phyloP scores from a whole-genome alignment of 306 rosid genomes.

The Chamaecrista fasciculata region DNA sequence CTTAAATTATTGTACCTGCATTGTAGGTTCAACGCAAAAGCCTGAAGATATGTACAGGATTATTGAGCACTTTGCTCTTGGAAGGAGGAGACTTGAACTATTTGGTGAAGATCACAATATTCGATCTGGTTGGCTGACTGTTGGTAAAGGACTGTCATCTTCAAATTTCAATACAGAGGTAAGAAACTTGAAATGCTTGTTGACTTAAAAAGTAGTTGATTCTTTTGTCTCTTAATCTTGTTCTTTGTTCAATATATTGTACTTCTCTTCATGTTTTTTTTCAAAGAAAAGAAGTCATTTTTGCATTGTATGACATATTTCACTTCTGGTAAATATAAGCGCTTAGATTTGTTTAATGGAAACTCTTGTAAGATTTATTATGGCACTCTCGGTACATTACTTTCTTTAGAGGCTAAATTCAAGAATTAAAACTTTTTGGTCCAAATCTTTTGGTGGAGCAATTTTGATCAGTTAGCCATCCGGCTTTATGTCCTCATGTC shows the following conservation, averaged over 20 bases:
- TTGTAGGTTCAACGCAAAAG: constrained; percentile 94
- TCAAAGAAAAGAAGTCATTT: constrained; percentile 11
- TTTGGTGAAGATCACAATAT: constrained; percentile 96
- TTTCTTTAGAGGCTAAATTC: constrained; percentile 4
- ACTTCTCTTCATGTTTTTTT: neutral
- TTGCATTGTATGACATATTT: constrained; percentile 4
- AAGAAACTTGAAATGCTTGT: constrained; percentile 20
- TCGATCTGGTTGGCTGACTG: constrained; percentile 92
- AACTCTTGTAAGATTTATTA: neutral
- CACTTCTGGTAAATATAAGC: neutral
- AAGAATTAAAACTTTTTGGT: neutral
- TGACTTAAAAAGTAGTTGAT: neutral
- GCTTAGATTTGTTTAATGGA: neutral
- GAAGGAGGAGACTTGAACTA: constrained; percentile 75
- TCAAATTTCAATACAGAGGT: constrained; percentile 87
- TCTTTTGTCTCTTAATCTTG: neutral
- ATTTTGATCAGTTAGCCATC: neutral
- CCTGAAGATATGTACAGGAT: constrained; percentile 99
- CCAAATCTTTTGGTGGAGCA: neutral
- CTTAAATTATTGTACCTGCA: too few species aligned
- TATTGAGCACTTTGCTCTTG: constrained; percentile 98
- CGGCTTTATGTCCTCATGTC: constrained; percentile 4
- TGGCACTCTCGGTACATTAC: neutral
- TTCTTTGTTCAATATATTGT: neutral
- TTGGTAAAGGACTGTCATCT: constrained; percentile 80